Evolutionary conservation across 208 protist genomes (phyloP).

Genomic region (Acanthamoeba culbertsoni): DNA sequence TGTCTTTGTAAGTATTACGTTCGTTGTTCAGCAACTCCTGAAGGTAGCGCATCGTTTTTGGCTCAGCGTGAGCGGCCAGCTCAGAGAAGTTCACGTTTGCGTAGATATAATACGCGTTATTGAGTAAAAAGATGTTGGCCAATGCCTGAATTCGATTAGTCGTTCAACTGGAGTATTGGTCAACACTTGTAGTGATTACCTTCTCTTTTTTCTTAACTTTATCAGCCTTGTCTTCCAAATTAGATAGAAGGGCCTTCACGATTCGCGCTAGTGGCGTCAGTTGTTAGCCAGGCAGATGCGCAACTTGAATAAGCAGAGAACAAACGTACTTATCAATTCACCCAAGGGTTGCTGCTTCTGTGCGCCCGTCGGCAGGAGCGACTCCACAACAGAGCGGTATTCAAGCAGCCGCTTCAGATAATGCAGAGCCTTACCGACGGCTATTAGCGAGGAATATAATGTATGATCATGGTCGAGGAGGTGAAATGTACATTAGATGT

Average conservation of each 20-base stretch:
- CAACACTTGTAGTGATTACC: no score
- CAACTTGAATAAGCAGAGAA: neutral
- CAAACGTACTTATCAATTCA: constrained; percentile 8
- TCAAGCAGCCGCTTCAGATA: constrained; percentile 41
- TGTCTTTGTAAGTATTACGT: constrained; percentile 41
- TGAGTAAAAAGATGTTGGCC: constrained; percentile 31
- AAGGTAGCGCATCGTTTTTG: neutral
- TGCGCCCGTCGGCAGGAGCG: neutral
- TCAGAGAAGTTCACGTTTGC: neutral
- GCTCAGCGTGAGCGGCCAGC: neutral
- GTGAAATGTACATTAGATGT: neutral
- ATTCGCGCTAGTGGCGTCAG: neutral
- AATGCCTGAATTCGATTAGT: neutral
- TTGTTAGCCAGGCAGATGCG: neutral
- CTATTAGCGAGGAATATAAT: neutral
- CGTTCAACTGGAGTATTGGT: neutral
- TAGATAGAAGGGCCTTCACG: neutral
- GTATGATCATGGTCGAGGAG: neutral
- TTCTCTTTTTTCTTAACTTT: constrained; percentile 38
- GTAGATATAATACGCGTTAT: constrained; percentile 13
- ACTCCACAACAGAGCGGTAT: neutral
- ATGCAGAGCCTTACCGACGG: neutral
- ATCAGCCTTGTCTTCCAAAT: constrained; percentile 44
- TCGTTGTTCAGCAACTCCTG: neutral
- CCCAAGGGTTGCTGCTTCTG: neutral